Base-by-base conservation (phyloP, 495 filamentous ascomycete species). In the Aspergillus saccharolyticus region DNA sequence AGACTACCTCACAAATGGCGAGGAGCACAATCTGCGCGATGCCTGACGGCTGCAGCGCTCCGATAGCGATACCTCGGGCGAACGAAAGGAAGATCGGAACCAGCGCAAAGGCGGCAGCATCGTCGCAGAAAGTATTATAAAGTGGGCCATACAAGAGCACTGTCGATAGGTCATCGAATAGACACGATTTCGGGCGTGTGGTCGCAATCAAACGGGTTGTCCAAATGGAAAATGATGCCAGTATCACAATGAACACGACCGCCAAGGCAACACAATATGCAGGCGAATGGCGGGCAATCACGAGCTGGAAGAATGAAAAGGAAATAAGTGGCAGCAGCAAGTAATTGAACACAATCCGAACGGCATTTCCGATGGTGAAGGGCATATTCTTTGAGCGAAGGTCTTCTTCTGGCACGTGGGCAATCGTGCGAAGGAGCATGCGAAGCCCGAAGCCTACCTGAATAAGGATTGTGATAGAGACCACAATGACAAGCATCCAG, bases 121-220 rank as follows among this genome's bases (percentile, higher is more conserved):
- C 92, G 28, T 93, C 91, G 17, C 82, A 85, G 67, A 93, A 96
- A 1, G 95, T 98, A 71, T 98, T 98, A 75, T 97, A 98, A n/a
- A 98, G 79, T 3, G 94, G 90, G 4, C 94, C 94, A 65, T 96
- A 97, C 1, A 90, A 78, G 14, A 98, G 80, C 10, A 97, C 87
- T 0, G 90, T 96, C 9, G 89, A 83, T 47, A 97, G 80, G 70
- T 97, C 90, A 68, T 98, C 94, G 66, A 96, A 98, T 19, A 98
- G 80, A 60, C 87, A 86, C 15, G 90, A 85, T 44, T 88, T 85
- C 0, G 94, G 94, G 57, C 89, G 84, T 3, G 90, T 91, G 20
- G 78, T 84, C 25, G 84, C 82, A 63, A 97, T 91, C 39, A 93
- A 75, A 63, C 85, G 85, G 42, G 92, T 80, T 1, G 93, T 80